Base-by-base conservation (phyloP, 345 rosid genomes). In the Turritis glabra region DNA sequence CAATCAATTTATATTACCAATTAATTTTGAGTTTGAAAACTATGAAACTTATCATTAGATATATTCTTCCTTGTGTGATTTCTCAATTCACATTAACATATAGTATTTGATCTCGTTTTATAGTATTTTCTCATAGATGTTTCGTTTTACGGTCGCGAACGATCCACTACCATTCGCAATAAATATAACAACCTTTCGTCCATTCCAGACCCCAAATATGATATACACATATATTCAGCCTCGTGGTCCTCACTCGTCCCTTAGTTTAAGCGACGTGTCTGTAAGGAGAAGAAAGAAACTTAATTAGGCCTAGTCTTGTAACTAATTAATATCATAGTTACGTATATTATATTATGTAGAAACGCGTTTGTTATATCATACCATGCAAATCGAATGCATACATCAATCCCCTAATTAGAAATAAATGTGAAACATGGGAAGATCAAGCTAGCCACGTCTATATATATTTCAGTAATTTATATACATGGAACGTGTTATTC, bases 241-340 rank as follows among this genome's bases (percentile, higher is more conserved):
- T 73, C 71, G 77, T 73, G 77, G 77, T 52, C 70, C 55, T 73
- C 64, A 21, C 70, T 53, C 63, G 26, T 52, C 77, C 77, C 63
- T 40, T 73, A 63, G 70, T 53, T 63, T 73, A 41, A 62, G 70
- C 70, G 54, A 63, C 44, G 62, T 63, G 63, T 53, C 52, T 51
- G 3, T 19, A 25, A 51, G 8, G 10, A 25, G 40, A 37, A 37
- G 40, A 25, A 35, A 19, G 2, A n/a, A n/a, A 33, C 29, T 23
- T 35, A 10, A 3, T 35, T 10, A 35, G 38, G 13, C 15, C 15
- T 67, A 17, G 23, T 69, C 18, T 44, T 50, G 22, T 7, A 12
- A 1, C 13, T 53, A 26, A 66, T 35, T 9, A 66, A 22, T 32
- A 14, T 15, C 29, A 50, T 32, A 32, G 2, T 18, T 29, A 46